Conservation (phyloP, 768 basidiomycete species). For the Coprinellus aureogranulatus region DNA sequence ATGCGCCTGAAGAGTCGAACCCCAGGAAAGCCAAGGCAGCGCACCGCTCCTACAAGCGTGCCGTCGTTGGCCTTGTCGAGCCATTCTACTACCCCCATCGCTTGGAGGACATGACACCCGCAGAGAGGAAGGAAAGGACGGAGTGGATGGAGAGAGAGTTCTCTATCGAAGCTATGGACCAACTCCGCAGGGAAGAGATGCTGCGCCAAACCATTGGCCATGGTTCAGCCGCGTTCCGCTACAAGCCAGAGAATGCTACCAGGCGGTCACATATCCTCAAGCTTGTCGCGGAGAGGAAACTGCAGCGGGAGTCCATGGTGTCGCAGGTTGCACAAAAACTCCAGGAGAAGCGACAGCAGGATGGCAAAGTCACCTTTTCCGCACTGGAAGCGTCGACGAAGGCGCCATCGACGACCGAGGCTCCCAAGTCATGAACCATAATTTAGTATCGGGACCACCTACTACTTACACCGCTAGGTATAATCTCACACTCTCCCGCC, state of each 20-base stretch:
- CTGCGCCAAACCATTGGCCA: slow-evolving; percentile 38
- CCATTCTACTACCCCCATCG: slow-evolving; percentile 92
- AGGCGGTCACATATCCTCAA: slow-evolving; percentile 47
- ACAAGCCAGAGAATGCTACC: slow-evolving; percentile 40
- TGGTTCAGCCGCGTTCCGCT: slow-evolving; percentile 39
- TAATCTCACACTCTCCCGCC: slow-evolving; percentile 1
- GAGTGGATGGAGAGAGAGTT: slow-evolving; percentile 66
- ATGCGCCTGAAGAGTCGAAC: slow-evolving; percentile 46
- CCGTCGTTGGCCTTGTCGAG: slow-evolving; percentile 85
- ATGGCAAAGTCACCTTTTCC: slow-evolving; percentile 15
- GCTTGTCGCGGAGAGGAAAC: slow-evolving; percentile 40
- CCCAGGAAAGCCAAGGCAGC: slow-evolving; percentile 28
- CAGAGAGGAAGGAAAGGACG: slow-evolving; percentile 53
- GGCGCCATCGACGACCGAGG: not conserved
- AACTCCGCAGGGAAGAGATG: slow-evolving; percentile 35
- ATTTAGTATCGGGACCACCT: not conserved
- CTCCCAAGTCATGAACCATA: slow-evolving; percentile 1
- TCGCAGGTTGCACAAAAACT: slow-evolving; percentile 32
- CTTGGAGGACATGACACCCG: slow-evolving; percentile 70
- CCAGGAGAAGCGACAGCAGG: slow-evolving; percentile 32
- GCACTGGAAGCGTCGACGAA: not conserved
- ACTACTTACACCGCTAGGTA: not conserved
- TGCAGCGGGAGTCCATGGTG: slow-evolving; percentile 39
- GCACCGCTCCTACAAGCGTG: slow-evolving; percentile 79
- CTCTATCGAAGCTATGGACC: slow-evolving; percentile 37